Evolutionary conservation across 305 asterid species (phyloP).

Genomic region (Euphrasia arctica): DNA sequence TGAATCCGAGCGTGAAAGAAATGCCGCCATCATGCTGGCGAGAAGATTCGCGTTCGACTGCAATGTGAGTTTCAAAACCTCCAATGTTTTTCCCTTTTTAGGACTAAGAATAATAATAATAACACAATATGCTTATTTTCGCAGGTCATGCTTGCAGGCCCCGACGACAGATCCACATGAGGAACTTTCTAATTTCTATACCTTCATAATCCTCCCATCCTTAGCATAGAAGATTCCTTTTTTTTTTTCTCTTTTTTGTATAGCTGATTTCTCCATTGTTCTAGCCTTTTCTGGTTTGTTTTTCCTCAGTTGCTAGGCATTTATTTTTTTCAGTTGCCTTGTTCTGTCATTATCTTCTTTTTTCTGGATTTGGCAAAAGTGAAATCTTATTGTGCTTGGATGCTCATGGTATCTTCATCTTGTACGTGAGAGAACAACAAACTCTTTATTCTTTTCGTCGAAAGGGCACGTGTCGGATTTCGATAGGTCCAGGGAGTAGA

Average conservation of each 20-base stretch:
- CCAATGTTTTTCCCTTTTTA: not conserved
- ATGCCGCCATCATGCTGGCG: slow-evolving; percentile 92
- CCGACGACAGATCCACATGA: slow-evolving; percentile 59
- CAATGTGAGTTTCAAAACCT: slow-evolving; percentile 56
- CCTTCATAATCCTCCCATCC: slow-evolving; percentile 23
- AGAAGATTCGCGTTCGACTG: slow-evolving; percentile 86
- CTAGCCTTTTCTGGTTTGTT: slow-evolving; percentile 13
- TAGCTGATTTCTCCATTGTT: slow-evolving; percentile 32
- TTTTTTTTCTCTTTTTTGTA: slow-evolving; percentile 12
- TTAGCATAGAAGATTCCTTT: slow-evolving; percentile 33
- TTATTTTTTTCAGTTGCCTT: slow-evolving; percentile 48
- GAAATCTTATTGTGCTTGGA: too few species aligned
- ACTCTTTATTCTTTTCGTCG: too few species aligned
- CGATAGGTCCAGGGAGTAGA: too few species aligned
- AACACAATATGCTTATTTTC: not conserved
- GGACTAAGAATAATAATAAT: not conserved
- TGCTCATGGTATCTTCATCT: too few species aligned
- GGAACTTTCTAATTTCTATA: slow-evolving; percentile 38
- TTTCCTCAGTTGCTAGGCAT: slow-evolving; percentile 44
- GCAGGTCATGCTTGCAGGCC: slow-evolving; percentile 84
- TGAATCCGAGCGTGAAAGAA: slow-evolving; percentile 85
- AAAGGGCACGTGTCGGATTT: too few species aligned
- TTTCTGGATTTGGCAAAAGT: not conserved
- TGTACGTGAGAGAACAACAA: too few species aligned
- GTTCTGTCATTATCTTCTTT: slow-evolving; percentile 33